Conservation (phyloP, 208 protist genomes). For the Trichomonas gallinae region DNA sequence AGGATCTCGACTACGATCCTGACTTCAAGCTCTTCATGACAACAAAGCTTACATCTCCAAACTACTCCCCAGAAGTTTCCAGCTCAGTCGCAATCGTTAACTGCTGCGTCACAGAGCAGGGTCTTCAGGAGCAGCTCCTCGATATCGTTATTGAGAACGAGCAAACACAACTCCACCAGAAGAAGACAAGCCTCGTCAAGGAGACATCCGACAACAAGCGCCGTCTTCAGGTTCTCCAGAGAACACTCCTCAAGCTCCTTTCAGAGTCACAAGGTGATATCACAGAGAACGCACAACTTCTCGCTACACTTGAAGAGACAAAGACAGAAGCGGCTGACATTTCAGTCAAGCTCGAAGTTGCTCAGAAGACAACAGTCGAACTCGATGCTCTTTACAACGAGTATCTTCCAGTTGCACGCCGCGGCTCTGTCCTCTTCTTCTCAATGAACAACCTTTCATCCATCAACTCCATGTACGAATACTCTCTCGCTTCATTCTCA, state of each 20-base stretch:
- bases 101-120: constrained; percentile 86
- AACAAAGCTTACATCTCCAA: constrained; percentile 90
- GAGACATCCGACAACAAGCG: constrained; percentile 83
- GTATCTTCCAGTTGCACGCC: constrained; percentile 79
- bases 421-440: constrained; percentile 92
- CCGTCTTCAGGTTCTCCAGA: constrained; percentile 86
- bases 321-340: constrained; percentile 88
- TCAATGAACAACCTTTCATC: constrained; percentile 73
- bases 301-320: constrained; percentile 87
- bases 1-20: constrained; percentile 86
- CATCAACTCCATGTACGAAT: constrained; percentile 97
- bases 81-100: constrained; percentile 93
- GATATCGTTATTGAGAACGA: constrained; percentile 90
- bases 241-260: constrained; percentile 87
- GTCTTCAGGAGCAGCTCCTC: constrained; percentile 90
- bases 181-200: constrained; percentile 77
- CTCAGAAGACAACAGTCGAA: constrained; percentile 72
- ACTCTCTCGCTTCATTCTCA: constrained; percentile 86
- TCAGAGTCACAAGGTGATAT: constrained; percentile 80
- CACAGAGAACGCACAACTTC: constrained; percentile 91
- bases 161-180: constrained; percentile 76
- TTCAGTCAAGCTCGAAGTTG: constrained; percentile 73
- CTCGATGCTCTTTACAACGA: constrained; percentile 74
- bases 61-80: constrained; percentile 89
- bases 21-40: constrained; percentile 78